phyloP scores from a whole-genome alignment of 208 protist genomes.

The Wallacemonas sp. region DNA sequence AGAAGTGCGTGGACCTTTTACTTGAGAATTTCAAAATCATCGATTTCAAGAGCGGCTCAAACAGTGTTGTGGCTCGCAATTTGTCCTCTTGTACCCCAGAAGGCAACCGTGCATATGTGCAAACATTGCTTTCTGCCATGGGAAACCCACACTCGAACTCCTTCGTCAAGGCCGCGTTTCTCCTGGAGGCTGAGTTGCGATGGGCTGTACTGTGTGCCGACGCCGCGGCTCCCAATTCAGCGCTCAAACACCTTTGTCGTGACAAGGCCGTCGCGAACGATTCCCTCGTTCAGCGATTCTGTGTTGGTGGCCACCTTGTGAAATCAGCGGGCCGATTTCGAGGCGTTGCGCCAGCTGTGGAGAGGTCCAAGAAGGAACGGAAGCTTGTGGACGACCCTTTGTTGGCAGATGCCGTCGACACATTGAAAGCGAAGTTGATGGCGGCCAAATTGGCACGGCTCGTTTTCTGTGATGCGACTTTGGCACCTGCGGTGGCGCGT shows the following conservation, averaged over 20 bases:
- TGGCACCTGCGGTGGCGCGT: no score
- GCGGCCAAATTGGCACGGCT: not conserved
- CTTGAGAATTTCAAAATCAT: not conserved
- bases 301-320: no score
- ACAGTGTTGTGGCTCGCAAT: not conserved
- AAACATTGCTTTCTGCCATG: not conserved
- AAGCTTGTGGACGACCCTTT: no score
- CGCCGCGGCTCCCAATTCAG: not conserved
- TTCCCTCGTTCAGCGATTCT: no score
- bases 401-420: no score
- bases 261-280: no score
- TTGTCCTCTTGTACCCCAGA: not conserved
- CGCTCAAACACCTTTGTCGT: no score
- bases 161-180: not conserved
- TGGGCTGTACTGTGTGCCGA: not conserved
- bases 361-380: no score
- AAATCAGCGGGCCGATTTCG: no score
- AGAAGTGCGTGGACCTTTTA: not conserved
- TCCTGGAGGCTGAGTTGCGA: not conserved
- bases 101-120: not conserved
- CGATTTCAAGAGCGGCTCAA: slow-evolving; percentile 4
- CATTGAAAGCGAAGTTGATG: no score
- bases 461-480: not conserved
- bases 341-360: no score
- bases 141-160: not conserved